Base-by-base conservation (phyloP, 2,329 filamentous ascomycete genomes). In the Exophiala oligosperma region DNA sequence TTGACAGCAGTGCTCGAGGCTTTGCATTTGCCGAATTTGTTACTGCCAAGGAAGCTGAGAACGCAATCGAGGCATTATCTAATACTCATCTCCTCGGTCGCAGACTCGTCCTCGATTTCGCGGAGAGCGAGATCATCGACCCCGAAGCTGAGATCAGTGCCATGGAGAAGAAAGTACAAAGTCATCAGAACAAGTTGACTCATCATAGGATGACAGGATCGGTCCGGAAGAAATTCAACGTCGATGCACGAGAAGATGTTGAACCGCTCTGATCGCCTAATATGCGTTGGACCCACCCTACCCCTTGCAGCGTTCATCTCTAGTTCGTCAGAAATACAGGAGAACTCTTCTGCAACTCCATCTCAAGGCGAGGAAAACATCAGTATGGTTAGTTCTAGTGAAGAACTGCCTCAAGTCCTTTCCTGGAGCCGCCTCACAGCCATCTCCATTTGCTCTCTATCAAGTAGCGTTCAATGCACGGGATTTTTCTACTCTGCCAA, bases 11-110 rank as follows among this genome's bases (percentile, higher is more conserved):
- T 53, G 87, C 92, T 69, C 89, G 93, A 75, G 94, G 94, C 58
- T 99, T 97, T 76, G 94, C 92, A 54, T 99, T 99, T 80, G 93
- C 92, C 48, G 92, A 97, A 71, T 99, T 97, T 75, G 87, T 92
- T 63, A 96, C 91, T 64, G 84, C 91, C 63, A 88, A 90, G 66
- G 94, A 99, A 79, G 94, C 94, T 53, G 81, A 86, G 69, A 96
- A 92, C 75, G 94, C 94, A 52, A 88, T 97, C 81, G 90, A 92
- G 68, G 90, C 94, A 54, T 81, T 99, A 66, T 88, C 87, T 72
- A 91, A 96, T 74, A 97, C 94, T 46, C 94, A 99, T 83, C 80
- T 99, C 70, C 82, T 97, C 56, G 94, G 94, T 56, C 86, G 94
- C 60, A 87, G 89, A 70, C 81, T 99, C 68, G 91, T 97, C 55